These are phyloP conservation scores for Trypanosoma platydactyli DNA, from an alignment of 208 protist genomes.

Conservation along the genomic window DNA sequence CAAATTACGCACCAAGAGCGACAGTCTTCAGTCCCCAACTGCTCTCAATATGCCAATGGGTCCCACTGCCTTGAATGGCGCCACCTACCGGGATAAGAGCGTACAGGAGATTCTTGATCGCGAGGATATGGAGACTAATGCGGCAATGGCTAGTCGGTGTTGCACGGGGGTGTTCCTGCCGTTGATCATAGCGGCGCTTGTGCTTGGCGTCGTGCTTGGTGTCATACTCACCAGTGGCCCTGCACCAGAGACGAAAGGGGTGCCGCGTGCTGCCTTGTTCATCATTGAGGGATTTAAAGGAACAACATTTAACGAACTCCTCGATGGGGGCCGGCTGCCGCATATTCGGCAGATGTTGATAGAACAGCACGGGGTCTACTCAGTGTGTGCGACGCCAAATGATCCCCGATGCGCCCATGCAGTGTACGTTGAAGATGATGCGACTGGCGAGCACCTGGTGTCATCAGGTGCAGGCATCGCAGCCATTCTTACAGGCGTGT, in stretches of 20 bases:
- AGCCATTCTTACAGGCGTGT: slow-evolving; percentile 61
- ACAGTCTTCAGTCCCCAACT: no score
- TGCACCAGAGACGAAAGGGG: slow-evolving; percentile 28
- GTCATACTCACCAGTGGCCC: slow-evolving; percentile 50
- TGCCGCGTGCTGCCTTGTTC: slow-evolving; percentile 60
- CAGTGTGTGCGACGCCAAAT: slow-evolving; percentile 36
- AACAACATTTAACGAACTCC: slow-evolving; percentile 48
- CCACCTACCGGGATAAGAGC: no score
- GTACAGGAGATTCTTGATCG: slow-evolving; percentile 61
- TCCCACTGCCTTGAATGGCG: no score
- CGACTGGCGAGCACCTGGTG: slow-evolving; percentile 33
- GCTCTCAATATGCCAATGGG: no score
- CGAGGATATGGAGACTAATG: slow-evolving; percentile 52
- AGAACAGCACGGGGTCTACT: slow-evolving; percentile 36
- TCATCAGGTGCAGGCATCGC: slow-evolving; percentile 50
- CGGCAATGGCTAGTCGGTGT: slow-evolving; percentile 51
- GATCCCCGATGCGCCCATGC: slow-evolving; percentile 58
- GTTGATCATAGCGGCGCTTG: slow-evolving; percentile 36
- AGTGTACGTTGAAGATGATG: slow-evolving; percentile 47
- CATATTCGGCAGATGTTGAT: slow-evolving; percentile 54
- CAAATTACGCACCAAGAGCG: no score
- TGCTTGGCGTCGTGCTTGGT: slow-evolving; percentile 34
- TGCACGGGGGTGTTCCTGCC: slow-evolving; percentile 71
- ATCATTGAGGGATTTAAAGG: slow-evolving; percentile 73
- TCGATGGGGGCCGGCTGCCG: slow-evolving; percentile 47